Evolutionary conservation across 805 yeast species (phyloP).

Genomic region (Scheffersomyces ergatensis): DNA sequence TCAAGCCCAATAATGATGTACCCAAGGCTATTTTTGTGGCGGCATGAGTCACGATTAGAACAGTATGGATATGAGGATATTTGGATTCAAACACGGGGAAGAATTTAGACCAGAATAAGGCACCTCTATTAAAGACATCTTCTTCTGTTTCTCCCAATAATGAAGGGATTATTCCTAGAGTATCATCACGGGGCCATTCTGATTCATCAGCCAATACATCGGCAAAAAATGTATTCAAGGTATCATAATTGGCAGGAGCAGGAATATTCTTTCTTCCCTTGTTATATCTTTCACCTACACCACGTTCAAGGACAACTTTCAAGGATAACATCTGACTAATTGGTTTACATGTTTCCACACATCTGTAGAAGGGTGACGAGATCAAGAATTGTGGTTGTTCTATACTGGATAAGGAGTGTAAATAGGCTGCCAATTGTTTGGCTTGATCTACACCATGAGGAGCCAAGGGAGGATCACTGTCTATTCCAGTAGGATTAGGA

Average conservation of each 20-base stretch:
- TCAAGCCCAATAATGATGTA: slow-evolving; percentile 60
- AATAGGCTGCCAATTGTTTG: slow-evolving; percentile 63
- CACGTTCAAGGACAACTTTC: slow-evolving; percentile 69
- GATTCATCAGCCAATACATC: slow-evolving; percentile 27
- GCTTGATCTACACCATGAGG: slow-evolving; percentile 89
- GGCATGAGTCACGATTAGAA: slow-evolving; percentile 87
- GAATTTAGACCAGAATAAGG: slow-evolving; percentile 52
- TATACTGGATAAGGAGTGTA: slow-evolving; percentile 37
- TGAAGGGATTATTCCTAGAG: slow-evolving; percentile 59
- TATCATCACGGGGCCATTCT: slow-evolving; percentile 47
- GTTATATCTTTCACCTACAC: slow-evolving; percentile 91
- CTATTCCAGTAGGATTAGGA: slow-evolving; percentile 83
- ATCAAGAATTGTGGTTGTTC: slow-evolving; percentile 72
- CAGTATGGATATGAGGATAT: slow-evolving; percentile 58
- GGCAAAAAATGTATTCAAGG: slow-evolving; percentile 54
- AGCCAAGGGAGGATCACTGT: slow-evolving; percentile 85
- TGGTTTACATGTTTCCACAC: slow-evolving; percentile 79
- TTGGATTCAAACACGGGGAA: slow-evolving; percentile 54
- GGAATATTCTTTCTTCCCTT: slow-evolving; percentile 70
- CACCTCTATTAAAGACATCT: slow-evolving; percentile 65
- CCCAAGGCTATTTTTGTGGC: slow-evolving; percentile 90
- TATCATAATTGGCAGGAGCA: slow-evolving; percentile 54
- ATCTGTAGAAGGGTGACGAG: slow-evolving; percentile 85
- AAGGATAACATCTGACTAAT: slow-evolving; percentile 57
- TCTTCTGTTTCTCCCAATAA: slow-evolving; percentile 69